phyloP scores from a whole-genome alignment of 371 early-diverging fungal genomes.

The Mucor plumbeus region DNA sequence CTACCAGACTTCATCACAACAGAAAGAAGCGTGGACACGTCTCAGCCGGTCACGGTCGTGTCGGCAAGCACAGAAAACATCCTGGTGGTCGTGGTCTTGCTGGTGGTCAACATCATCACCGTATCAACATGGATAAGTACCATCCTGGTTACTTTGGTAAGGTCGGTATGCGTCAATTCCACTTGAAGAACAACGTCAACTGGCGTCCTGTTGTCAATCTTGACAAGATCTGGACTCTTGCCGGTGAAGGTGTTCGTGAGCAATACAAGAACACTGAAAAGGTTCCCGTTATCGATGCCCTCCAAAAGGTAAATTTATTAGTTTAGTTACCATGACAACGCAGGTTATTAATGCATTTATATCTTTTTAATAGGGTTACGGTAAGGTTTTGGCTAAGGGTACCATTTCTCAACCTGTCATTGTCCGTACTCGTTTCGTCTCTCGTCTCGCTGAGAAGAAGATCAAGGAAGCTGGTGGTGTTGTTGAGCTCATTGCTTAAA shows the following conservation, averaged over 20 bases:
- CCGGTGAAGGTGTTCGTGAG: conserved; percentile 89
- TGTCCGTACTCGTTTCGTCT: conserved; percentile 97
- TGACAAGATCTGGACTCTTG: conserved; percentile 94
- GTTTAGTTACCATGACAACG: not conserved
- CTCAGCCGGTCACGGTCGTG: conserved; percentile 94
- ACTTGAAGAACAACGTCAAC: conserved; percentile 93
- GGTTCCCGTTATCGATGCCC: conserved; percentile 94
- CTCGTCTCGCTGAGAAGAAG: conserved; percentile 96
- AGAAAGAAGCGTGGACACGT: conserved; percentile 94
- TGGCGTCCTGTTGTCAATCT: conserved; percentile 92
- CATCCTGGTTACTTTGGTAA: conserved; percentile 99
- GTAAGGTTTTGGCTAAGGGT: conserved; percentile 98
- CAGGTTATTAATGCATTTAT: not conserved
- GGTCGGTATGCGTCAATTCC: conserved; percentile 99
- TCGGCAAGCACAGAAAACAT: conserved; percentile 98
- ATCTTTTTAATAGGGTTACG: conserved; percentile 76
- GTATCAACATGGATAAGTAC: conserved; percentile 99
- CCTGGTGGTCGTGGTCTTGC: conserved; percentile 99
- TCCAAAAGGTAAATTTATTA: conserved; percentile 63
- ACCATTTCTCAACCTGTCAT: conserved; percentile 94
- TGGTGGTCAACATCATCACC: conserved; percentile 99
- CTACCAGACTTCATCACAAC: conserved; percentile 86
- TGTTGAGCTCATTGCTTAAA: conserved; percentile 58
- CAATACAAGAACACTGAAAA: conserved; percentile 89
- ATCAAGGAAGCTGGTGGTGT: conserved; percentile 98